Evolutionary conservation across 805 yeast genomes (phyloP).

Genomic region (Cyberlindnera samutprakarnensis): DNA sequence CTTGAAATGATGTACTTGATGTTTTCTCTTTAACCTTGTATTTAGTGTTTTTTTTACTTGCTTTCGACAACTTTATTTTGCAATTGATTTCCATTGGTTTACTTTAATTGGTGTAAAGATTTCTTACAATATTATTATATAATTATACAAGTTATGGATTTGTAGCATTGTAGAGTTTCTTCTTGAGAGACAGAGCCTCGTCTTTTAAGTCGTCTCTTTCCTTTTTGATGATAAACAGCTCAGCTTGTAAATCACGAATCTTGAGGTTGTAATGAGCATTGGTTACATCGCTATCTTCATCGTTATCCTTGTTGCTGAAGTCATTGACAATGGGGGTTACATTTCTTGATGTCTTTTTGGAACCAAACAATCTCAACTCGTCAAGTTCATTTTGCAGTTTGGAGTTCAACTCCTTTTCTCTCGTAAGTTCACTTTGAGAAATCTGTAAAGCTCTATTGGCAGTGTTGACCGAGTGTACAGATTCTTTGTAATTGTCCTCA

Average conservation of each 20-base stretch:
- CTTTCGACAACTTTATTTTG: background rate
- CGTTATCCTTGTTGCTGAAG: constrained; percentile 19
- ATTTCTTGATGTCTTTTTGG: constrained; percentile 27
- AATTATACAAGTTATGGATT: no score
- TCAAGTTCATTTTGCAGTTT: constrained; percentile 59
- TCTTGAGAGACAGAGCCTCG: constrained; percentile 49
- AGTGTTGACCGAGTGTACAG: constrained; percentile 63
- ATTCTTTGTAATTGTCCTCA: constrained; percentile 65
- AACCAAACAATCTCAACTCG: constrained; percentile 51
- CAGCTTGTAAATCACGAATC: constrained; percentile 79
- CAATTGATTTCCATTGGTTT: no score
- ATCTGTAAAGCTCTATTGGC: constrained; percentile 67
- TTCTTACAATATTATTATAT: background rate
- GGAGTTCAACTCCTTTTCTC: constrained; percentile 47
- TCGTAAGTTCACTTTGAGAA: constrained; percentile 64
- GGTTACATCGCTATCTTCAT: constrained; percentile 25
- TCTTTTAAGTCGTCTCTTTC: constrained; percentile 77
- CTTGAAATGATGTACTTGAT: constrained; percentile 19
- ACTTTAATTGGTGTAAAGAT: background rate
- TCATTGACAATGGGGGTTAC: constrained; percentile 20
- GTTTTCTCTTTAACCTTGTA: no score
- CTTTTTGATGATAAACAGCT: constrained; percentile 68
- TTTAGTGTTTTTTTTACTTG: no score
- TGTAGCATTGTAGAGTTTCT: constrained; percentile 33
- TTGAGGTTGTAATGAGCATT: constrained; percentile 64